Base-by-base conservation (phyloP, 345 rosid species). In the Barbarea vulgaris region DNA sequence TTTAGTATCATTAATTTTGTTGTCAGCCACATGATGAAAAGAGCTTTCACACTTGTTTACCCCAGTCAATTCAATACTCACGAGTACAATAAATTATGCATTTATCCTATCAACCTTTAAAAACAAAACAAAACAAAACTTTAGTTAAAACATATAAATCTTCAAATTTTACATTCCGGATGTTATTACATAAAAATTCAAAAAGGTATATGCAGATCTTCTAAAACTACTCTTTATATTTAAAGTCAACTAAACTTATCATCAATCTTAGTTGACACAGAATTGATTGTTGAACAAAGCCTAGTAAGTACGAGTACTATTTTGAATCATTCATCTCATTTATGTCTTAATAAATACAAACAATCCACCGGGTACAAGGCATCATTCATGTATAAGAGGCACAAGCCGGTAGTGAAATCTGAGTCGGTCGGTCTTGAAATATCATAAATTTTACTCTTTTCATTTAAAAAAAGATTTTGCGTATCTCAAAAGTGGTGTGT, bases 401-500 rank as follows among this genome's bases (percentile, higher is more conserved):
- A 59, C 60, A 75, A 50, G 54, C 68, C 27, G 47, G 68, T 75
- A 50, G 12, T 67, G 31, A 75, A 67, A 37, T 75, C 27, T 6
- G 79, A 67, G 46, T 59, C 9, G 36, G 79, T 75, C 62, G 62
- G 74, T 75, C 74, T 57, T 33, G 13, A 65, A 74, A 64, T 54
- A 34, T 24, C 59, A 21, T 56, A 56, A 34, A n/a, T 47, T 34
- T 47, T 56, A 65, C 72, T 56, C 59, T 34, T 1, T 36, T 34
- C 61, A 41, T 18, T 36, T 52, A 34, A 27, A 22, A 46, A 37
- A 50, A 58, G 44, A 67, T 58, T 67, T 36, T 28, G 5, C 10
- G 9, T 59, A 58, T 67, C 74, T 50, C 53, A 7, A 48, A 28
- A 28, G 54, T 58, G 37, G 12, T 67, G n/a, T n/a, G 60, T 67